Conservation (phyloP, 2,329 filamentous ascomycete genomes). For the Aspergillus sclerotialis region DNA sequence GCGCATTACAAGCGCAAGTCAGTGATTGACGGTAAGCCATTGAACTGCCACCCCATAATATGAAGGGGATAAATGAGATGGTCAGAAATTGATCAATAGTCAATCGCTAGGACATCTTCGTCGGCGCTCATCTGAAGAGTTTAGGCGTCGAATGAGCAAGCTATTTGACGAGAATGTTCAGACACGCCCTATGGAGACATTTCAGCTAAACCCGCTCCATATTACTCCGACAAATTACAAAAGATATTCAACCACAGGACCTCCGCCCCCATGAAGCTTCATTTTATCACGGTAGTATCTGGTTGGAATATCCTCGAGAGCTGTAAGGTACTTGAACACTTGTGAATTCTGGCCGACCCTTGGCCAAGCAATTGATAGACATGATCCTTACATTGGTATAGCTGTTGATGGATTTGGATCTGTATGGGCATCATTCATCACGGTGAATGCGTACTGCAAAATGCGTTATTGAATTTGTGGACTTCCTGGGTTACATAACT, state of each 20-base stretch:
- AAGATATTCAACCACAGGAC: background rate
- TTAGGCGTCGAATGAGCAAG: constrained; percentile 24
- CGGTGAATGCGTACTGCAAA: too few relatives aligned
- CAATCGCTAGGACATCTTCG: constrained; percentile 13
- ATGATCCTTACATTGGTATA: too few relatives aligned
- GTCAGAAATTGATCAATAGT: constrained; percentile 1
- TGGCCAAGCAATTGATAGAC: too few relatives aligned
- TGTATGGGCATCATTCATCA: too few relatives aligned
- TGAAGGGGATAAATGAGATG: background rate
- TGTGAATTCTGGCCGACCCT: too few relatives aligned
- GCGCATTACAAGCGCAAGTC: constrained; percentile 2
- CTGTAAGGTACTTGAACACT: too few relatives aligned
- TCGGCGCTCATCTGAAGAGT: constrained; percentile 24
- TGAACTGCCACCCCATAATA: background rate
- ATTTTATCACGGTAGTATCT: background rate
- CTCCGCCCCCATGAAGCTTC: background rate
- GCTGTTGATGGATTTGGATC: too few relatives aligned
- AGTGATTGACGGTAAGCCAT: constrained; percentile 7
- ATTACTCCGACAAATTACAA: constrained; percentile 1
- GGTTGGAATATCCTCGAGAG: too few relatives aligned
- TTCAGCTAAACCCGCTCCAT: constrained; percentile 15
- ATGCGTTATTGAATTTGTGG: too few relatives aligned
- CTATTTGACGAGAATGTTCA: constrained; percentile 26
- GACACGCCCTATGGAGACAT: constrained; percentile 14
- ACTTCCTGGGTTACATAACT: too few relatives aligned